Base-by-base conservation (phyloP, 495 filamentous ascomycete species). In the Hypoxylon fuscum region DNA sequence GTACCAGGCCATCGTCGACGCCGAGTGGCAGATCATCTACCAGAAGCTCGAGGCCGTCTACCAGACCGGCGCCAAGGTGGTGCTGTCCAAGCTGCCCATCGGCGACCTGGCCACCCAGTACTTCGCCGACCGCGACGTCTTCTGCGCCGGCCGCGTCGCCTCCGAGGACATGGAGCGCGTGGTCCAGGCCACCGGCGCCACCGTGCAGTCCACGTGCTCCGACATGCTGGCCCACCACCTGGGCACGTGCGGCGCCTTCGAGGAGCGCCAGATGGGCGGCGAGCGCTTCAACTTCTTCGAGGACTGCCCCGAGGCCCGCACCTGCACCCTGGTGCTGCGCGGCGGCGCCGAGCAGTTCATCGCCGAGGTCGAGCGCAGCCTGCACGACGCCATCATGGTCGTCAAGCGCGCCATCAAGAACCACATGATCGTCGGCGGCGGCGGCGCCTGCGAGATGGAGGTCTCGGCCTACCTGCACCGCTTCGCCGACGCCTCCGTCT, bases 341-440 rank as follows among this genome's bases (percentile, higher is more conserved):
- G 95, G 95, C 67, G 95, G 95, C 47, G 95, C 95, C 22, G 95
- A 98, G 81, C 95, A 98, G 74, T 98, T 98, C 81, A 98, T 98
- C 68, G 95, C 95, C 37, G 95, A 98, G 74, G 94, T 97, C 0
- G 95, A 98, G 81, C 88, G 95, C 35, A 96, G 91, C 72, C 83
- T 98, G 55, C 95, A 98, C 77, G 95, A 98, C 72, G 95, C 94
- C 37, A 97, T 98, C 79, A 98, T 98, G 95, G 95, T 98, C 63
- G 95, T 98, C 62, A 97, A 97, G 83, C 92, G 96, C 43, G 91
- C 94, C 22, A 90, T 97, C 72, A 90, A 90, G 79, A 94, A 98
- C 78, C 87, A 88, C 60, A 90, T 85, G 66, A 97, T 98, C 68
- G 95, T 98, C 27, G 95, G 93, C 21, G 95, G 95, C 56, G 95